These are phyloP conservation scores for Cardiosporidium cionae DNA, from an alignment of 169 alveolate species.

Conservation along the genomic window DNA sequence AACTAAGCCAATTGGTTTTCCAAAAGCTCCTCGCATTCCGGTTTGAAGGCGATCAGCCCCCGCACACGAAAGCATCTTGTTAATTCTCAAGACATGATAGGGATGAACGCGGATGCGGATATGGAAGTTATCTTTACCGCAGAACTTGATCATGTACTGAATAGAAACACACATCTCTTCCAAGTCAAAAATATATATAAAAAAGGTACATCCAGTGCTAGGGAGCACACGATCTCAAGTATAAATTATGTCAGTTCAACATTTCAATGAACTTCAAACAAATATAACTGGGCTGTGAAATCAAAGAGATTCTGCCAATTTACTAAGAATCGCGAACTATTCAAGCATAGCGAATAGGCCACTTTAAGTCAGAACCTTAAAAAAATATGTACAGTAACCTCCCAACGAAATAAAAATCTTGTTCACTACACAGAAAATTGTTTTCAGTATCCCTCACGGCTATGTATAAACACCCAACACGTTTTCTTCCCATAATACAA, in stretches of 20 bases:
- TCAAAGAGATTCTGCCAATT: neutral
- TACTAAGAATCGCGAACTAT: no score
- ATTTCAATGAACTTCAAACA: neutral
- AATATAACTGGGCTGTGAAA: neutral
- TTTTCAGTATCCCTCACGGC: no score
- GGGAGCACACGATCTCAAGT: neutral
- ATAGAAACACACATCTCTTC: neutral
- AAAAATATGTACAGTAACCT: no score
- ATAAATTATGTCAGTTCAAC: neutral
- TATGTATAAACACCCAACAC: no score
- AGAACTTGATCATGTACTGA: slow-evolving; percentile 85
- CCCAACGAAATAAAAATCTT: no score
- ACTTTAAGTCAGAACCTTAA: no score
- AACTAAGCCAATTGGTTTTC: slow-evolving; percentile 95
- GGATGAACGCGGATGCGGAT: slow-evolving; percentile 98
- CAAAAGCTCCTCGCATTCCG: slow-evolving; percentile 99
- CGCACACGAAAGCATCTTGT: slow-evolving; percentile 99
- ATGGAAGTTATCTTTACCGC: slow-evolving; percentile 97
- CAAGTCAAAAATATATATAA: neutral
- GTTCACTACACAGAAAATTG: no score
- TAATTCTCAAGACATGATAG: slow-evolving; percentile 98
- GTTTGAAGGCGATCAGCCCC: slow-evolving; percentile 61
- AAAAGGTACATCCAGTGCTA: neutral
- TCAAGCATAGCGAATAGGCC: no score
- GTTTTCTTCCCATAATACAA: no score